Evolutionary conservation across 805 yeast genomes (phyloP).

Genomic region (Hanseniaspora nectarophila): DNA sequence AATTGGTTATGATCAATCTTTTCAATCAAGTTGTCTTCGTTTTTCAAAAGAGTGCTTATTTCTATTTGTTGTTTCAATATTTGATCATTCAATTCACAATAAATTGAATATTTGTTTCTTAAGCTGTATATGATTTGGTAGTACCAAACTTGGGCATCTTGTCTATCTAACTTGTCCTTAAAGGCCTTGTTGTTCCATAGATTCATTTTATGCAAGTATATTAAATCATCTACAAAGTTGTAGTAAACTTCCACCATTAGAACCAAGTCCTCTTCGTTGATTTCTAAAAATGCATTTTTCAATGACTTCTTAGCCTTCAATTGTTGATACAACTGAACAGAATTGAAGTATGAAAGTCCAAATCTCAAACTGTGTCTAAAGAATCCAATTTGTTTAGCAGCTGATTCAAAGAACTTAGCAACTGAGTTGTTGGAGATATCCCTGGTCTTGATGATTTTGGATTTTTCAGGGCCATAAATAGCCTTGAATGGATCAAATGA

Average conservation of each 20-base stretch:
- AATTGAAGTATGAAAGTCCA: conserved; percentile 55
- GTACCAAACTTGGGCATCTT: conserved; percentile 61
- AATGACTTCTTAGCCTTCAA: conserved; percentile 18
- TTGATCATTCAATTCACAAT: conserved; percentile 14
- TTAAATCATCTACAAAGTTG: conserved; percentile 52
- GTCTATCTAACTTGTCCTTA: conserved; percentile 35
- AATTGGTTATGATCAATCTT: conserved; percentile 12
- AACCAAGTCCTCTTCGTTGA: conserved; percentile 37
- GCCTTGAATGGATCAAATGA: conserved; percentile 18
- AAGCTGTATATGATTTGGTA: conserved; percentile 52
- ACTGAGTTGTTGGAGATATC: conserved; percentile 19
- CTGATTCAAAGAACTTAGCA: conserved; percentile 32
- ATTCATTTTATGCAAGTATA: conserved; percentile 41
- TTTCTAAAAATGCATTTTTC: conserved; percentile 21
- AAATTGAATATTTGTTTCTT: conserved; percentile 28
- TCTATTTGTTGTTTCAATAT: conserved; percentile 22
- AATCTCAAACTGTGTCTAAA: conserved; percentile 61
- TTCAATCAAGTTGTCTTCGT: conserved; percentile 23
- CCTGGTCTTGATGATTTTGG: conserved; percentile 26
- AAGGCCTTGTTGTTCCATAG: conserved; percentile 22
- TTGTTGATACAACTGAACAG: conserved; percentile 31
- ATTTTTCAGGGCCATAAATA: conserved; percentile 21
- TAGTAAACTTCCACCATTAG: conserved; percentile 50
- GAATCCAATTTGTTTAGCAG: conserved; percentile 33
- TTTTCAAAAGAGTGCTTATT: conserved; percentile 22